Evolutionary conservation across 257 asterid species (phyloP), one percentile per base, ranked within the genome.

Genomic region (Misopates orontium): DNA sequence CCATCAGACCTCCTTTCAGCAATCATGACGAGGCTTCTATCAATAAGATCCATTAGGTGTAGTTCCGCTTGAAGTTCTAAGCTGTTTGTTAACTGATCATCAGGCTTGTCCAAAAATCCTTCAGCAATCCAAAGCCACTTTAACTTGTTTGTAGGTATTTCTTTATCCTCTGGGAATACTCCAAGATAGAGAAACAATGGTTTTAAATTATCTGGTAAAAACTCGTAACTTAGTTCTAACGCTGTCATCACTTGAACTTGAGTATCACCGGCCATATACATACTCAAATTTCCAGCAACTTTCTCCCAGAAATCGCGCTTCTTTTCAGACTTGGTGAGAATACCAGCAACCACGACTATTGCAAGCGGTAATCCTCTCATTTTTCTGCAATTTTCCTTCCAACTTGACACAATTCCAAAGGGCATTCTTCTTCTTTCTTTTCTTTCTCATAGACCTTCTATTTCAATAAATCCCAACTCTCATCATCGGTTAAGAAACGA

Each of bases 391-490:
- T 57, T 17, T n/a, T 22, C 18, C 36, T 32, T n/a, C 48, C 63
- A 17, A 32, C 18, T 57, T 57, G n/a, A 57, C 17, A 8, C 16
- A 57, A 17, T n/a, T 57, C 63, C 10, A 18, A 2, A 2, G 48
- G 63, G 8, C 24, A 32, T 17, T 57, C 48, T 2, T 22, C 23
- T n/a, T n/a, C n/a, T n/a, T n/a, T n/a, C n/a, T n/a, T n/a, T 42
- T 59, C 40, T 19, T 22, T 15, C 16, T 10, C n/a, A 68, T 57
- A 68, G n/a, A 48, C 20, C 55, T 47, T 68, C 14, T 31, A 51
- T 28, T 58, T 22, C 16, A 68, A 28, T 1, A 68, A 42, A 41
- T 68, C 51, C 73, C 73, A 68, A 68, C 73, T 68, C 42, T 68
- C 59, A 0, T 44, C 66, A n/a, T 44, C 57, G 20, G 57, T 44